Evolutionary conservation across 2,329 filamentous ascomycete species (phyloP), one percentile per base, ranked within the genome.

Genomic region (Sordariomycetes sp.): DNA sequence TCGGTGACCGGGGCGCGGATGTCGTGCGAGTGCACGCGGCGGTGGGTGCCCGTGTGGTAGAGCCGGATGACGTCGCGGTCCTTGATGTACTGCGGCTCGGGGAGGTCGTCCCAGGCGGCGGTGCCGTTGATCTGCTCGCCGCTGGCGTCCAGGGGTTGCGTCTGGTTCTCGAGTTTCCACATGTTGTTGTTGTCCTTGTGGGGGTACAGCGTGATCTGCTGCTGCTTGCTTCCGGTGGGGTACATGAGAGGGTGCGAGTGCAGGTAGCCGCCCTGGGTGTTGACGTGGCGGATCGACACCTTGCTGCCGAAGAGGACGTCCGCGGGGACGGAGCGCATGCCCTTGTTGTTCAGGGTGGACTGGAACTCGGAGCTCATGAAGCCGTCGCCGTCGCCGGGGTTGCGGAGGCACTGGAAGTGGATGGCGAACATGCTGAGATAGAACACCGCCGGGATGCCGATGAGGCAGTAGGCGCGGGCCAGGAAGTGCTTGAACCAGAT

Each of bases 321-420:
- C 34, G 89, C 94, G 1, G 94, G 88, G 5, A 96, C 91, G 72
- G 96, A 91, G 69, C 90, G 87, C 94, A 99, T 99, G 57, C 83
- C 86, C 79, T 97, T 99, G 67, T 86, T 92, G 76, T 97, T 99
- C 64, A 99, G 79, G 2, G 94, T 97, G 35, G 94, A 89, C 76
- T 99, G 94, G 78, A 99, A 99, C 70, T 99, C 94, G 58, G 93
- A 96, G 69, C 92, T 97, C 94, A 99, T 99, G 79, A 99, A 99
- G 58, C 94, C 94, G 72, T 99, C 94, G 58, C 94, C 94, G 57
- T 99, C 94, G 60, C 94, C 94, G 32, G 94, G 94, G 74, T 99
- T 99, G 60, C 87, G 83, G 50, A 99, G 81, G 77, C 90, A 95
- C 64, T 92, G 65, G 74, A 99, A 99, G 78, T 99, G 94, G 66